phyloP scores from a whole-genome alignment of 768 basidiomycete genomes.

The Suillus americanus region DNA sequence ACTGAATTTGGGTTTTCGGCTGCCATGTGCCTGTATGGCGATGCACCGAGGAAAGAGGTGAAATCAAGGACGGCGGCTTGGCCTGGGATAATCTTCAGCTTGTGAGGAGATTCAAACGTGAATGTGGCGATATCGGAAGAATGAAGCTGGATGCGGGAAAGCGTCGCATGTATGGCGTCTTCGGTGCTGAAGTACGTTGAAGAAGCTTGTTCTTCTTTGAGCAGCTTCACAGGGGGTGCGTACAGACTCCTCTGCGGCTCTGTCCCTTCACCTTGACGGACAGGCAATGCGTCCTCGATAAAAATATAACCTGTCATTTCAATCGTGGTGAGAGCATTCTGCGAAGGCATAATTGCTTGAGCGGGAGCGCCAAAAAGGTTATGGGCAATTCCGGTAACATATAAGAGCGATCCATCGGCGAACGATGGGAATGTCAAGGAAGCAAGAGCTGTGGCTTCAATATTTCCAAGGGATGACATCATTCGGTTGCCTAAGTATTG shows the following conservation, averaged over 20 bases:
- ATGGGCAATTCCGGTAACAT: conserved; percentile 58
- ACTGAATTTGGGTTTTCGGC: conserved; percentile 45
- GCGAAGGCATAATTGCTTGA: conserved; percentile 54
- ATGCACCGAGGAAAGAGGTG: conserved; percentile 46
- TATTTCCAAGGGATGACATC: conserved; percentile 64
- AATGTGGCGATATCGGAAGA: conserved; percentile 53
- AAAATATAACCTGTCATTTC: conserved; percentile 51
- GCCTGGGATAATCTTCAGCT: conserved; percentile 41
- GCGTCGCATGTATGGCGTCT: conserved; percentile 20
- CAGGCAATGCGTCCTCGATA: conserved; percentile 54
- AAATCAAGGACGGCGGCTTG: conserved; percentile 60
- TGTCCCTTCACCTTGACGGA: conserved; percentile 43
- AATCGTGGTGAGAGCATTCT: conserved; percentile 50
- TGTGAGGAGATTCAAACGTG: conserved; percentile 41
- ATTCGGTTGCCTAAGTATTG: conserved; percentile 52
- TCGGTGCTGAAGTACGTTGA: conserved; percentile 30
- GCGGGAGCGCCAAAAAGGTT: conserved; percentile 45
- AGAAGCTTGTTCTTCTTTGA: conserved; percentile 46
- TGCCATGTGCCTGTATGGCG: conserved; percentile 56
- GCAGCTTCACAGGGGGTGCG: conserved; percentile 56
- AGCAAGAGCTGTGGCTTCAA: conserved; percentile 57
- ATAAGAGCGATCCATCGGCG: conserved; percentile 56
- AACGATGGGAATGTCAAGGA: conserved; percentile 57
- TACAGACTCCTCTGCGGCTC: conserved; percentile 45
- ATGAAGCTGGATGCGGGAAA: conserved; percentile 44